A percentile compares a stretch with the other conserved stretches of the same genome.
These are phyloP conservation scores for Glaciozyma martinii DNA, from an alignment of 768 basidiomycete species.

Conservation along the genomic window DNA sequence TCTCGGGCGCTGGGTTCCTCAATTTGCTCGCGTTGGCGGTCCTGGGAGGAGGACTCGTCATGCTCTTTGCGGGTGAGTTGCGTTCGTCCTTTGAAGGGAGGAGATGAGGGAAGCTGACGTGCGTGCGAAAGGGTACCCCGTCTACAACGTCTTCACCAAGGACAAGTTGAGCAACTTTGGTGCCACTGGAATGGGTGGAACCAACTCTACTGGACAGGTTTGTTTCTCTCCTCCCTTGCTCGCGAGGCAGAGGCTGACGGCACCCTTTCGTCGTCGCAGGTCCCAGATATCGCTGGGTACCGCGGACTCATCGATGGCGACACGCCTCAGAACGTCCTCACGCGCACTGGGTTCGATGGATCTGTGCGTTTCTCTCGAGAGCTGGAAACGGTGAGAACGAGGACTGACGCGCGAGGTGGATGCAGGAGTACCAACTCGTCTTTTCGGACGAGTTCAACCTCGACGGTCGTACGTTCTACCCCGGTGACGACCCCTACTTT, in stretches of 20 bases:
- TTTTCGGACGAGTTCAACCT: constrained; percentile 81
- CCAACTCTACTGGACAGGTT: not conserved
- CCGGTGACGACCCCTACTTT: constrained; percentile 34
- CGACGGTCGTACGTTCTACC: constrained; percentile 63
- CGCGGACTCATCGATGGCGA: not conserved
- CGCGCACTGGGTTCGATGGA: not conserved
- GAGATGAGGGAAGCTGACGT: not conserved
- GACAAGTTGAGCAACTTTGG: not conserved
- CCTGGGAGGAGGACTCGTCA: not conserved
- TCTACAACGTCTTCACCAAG: not conserved
- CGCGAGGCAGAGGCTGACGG: not conserved
- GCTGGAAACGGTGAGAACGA: not conserved
- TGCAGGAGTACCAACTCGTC: constrained; percentile 66
- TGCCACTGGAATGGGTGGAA: not conserved
- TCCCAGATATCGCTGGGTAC: not conserved
- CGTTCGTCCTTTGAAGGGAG: not conserved
- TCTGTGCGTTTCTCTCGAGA: not conserved
- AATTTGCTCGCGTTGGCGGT: too few relatives aligned
- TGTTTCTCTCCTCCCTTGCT: not conserved
- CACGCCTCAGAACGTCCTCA: not conserved
- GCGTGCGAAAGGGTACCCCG: not conserved
- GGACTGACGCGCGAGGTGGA: constrained; percentile 46
- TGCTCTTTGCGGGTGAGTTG: not conserved
- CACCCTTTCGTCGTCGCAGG: not conserved
- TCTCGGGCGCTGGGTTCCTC: too few relatives aligned